Conservation (phyloP, 768 basidiomycete species). For the Hypholoma fasciculare region DNA sequence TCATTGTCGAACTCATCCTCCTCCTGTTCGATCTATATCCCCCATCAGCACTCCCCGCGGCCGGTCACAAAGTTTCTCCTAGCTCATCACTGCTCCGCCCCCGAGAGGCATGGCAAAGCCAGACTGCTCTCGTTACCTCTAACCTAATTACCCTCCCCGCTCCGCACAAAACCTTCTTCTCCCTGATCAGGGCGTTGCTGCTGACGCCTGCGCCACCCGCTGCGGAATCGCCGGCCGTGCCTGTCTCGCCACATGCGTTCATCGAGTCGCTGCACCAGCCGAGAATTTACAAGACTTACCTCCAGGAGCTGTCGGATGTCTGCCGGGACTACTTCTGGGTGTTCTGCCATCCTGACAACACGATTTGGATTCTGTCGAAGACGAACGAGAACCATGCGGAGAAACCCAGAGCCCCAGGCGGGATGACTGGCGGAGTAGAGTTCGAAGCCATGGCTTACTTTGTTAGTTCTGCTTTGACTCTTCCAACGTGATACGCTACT, state of each 20-base stretch:
- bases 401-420: slow-evolving; percentile 90
- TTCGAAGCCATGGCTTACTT: slow-evolving; percentile 96
- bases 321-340: slow-evolving; percentile 97
- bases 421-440: slow-evolving; percentile 98
- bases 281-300: slow-evolving; percentile 37
- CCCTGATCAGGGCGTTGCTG: slow-evolving; percentile 73
- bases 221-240: slow-evolving; percentile 30
- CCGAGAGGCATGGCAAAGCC: slow-evolving; percentile 63
- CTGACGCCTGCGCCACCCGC: slow-evolving; percentile 47
- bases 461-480: slow-evolving; percentile 46
- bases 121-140: slow-evolving; percentile 34
- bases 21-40: slow-evolving; percentile 91
- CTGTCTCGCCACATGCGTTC: slow-evolving; percentile 69
- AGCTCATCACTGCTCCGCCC: slow-evolving; percentile 25
- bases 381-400: slow-evolving; percentile 86
- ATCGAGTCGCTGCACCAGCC: slow-evolving; percentile 51
- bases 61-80: slow-evolving; percentile 26
- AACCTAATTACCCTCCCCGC: slow-evolving; percentile 65
- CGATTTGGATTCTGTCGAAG: slow-evolving; percentile 83
- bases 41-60: slow-evolving; percentile 59
- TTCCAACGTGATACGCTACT: background rate
- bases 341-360: slow-evolving; percentile 94
- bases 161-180: slow-evolving; percentile 73
- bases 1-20: slow-evolving; percentile 87
- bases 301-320: slow-evolving; percentile 67